These are phyloP conservation scores for Firmiana major DNA, from an alignment of 345 rosid genomes.

Conservation along the genomic window DNA sequence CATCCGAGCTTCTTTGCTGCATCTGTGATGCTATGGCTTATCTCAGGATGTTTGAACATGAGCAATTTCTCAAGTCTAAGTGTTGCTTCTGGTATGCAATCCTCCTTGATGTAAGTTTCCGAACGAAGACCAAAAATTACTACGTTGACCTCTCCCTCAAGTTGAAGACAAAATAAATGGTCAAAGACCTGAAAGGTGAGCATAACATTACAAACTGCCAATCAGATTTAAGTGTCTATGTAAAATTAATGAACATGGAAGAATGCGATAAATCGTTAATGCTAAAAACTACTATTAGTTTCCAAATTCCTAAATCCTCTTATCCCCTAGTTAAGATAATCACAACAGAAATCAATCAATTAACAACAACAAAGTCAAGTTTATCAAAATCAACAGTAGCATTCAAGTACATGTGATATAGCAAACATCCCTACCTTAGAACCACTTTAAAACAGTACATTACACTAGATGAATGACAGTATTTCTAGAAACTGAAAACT, in stretches of 20 bases:
- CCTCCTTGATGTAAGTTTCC: conserved; percentile 36
- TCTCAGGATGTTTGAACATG: conserved; percentile 45
- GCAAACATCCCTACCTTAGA: background rate
- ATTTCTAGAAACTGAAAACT: background rate
- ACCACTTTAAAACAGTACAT: background rate
- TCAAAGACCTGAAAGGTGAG: conserved; percentile 47
- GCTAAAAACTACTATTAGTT: background rate
- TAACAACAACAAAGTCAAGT: no score
- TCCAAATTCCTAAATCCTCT: background rate
- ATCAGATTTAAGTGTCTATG: background rate
- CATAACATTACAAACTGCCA: background rate
- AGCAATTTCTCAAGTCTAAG: conserved; percentile 47
- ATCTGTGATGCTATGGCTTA: conserved; percentile 52
- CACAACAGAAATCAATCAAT: background rate
- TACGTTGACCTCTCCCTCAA: conserved; percentile 77
- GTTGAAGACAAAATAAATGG: conserved; percentile 69
- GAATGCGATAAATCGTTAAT: background rate
- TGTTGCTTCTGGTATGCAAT: conserved; percentile 44
- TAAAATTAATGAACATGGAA: background rate
- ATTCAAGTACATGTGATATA: no score
- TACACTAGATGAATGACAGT: background rate
- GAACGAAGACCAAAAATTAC: conserved; percentile 68
- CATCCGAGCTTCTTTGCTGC: conserved; percentile 56
- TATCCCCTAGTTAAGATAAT: background rate
- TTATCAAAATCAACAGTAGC: no score